Conservation (phyloP, 2,329 filamentous ascomycete genomes). For the Xylaria sp. region DNA sequence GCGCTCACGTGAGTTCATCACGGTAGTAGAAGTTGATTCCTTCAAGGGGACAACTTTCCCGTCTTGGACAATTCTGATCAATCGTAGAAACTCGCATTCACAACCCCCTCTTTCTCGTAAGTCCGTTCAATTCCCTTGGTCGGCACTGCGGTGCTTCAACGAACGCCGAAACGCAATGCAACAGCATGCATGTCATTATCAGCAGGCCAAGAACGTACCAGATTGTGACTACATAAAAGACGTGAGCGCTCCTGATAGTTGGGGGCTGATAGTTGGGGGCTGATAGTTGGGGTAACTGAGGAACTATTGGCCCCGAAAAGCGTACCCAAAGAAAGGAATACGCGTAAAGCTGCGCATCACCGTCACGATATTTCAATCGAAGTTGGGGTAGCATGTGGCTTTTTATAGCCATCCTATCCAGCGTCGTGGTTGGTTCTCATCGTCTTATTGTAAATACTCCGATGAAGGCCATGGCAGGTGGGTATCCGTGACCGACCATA, state of each 20-base stretch:
- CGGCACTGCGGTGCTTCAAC: conserved; percentile 10
- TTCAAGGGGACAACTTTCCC: background rate
- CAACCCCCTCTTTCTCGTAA: background rate
- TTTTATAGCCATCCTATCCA: conserved; percentile 15
- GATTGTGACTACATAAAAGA: background rate
- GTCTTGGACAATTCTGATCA: background rate
- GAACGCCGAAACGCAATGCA: conserved; percentile 19
- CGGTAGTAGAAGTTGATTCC: background rate
- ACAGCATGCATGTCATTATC: background rate
- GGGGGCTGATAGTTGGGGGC: no score
- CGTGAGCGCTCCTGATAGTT: background rate
- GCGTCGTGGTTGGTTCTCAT: background rate
- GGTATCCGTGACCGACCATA: conserved; percentile 14
- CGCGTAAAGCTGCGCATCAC: background rate
- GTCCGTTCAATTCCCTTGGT: conserved; percentile 8
- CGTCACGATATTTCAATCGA: conserved; percentile 6
- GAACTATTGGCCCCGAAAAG: background rate
- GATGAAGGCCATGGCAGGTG: background rate
- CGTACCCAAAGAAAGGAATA: background rate
- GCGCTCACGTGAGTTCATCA: background rate
- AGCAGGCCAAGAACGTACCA: conserved; percentile 4
- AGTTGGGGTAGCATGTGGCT: background rate
- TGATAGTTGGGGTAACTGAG: conserved; percentile 2
- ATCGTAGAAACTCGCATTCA: background rate
- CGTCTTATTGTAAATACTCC: background rate